Percentiles rank a stretch among this genome's conserved stretches.
These are phyloP conservation scores for Penicillium angulare DNA, from an alignment of 495 filamentous ascomycete species.

Conservation along the genomic window DNA sequence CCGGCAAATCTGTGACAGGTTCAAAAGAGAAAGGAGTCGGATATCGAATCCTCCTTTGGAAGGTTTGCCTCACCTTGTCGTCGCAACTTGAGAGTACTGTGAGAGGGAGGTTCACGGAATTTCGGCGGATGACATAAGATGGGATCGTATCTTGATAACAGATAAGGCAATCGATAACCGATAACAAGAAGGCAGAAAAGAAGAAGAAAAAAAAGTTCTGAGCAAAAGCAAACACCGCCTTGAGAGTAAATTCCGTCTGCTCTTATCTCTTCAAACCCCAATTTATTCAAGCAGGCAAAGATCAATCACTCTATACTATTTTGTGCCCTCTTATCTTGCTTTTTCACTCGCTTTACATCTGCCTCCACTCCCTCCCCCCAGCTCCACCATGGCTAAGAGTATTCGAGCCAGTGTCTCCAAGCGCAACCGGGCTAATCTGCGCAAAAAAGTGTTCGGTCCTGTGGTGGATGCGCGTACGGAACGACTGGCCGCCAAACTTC, in stretches of 20 bases:
- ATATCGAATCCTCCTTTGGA: neutral
- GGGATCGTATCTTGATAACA: too few relatives aligned
- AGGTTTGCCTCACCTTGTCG: neutral
- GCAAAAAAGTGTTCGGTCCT: constrained; percentile 75
- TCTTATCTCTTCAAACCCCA: too few relatives aligned
- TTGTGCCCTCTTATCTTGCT: neutral
- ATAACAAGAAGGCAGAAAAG: constrained; percentile 11
- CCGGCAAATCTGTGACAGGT: neutral
- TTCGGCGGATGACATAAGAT: constrained; percentile 42
- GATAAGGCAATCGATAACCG: too few relatives aligned
- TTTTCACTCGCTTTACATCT: constrained; percentile 2
- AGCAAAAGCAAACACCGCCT: neutral
- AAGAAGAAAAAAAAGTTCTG: constrained; percentile 19
- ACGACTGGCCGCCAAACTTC: constrained; percentile 75
- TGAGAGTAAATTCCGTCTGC: too few relatives aligned
- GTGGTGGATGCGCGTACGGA: constrained; percentile 70
- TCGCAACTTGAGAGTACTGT: neutral
- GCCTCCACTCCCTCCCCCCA: neutral
- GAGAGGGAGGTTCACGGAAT: neutral
- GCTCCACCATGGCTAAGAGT: constrained; percentile 74
- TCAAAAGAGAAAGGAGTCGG: constrained; percentile 15
- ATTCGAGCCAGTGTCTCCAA: constrained; percentile 71
- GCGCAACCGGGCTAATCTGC: constrained; percentile 72
- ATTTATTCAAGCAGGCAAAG: too few relatives aligned
- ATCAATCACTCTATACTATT: neutral